Evolutionary conservation across 306 rosid genomes (phyloP).

Genomic region (Trifolium dubium): DNA sequence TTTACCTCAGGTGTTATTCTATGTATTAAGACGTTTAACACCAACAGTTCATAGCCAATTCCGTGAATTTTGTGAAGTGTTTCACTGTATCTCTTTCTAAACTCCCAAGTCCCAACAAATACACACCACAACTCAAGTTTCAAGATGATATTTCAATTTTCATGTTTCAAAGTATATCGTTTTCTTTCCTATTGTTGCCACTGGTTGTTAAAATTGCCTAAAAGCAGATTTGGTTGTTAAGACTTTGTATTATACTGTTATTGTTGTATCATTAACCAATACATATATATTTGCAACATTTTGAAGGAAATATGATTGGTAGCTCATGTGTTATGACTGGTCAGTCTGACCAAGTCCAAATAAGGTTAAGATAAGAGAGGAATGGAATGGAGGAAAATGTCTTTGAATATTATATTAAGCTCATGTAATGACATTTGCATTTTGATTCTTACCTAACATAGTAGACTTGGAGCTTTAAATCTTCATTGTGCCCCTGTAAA

Average conservation of each 20-base stretch:
- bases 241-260: too few relatives aligned
- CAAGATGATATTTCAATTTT: neutral
- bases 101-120: neutral
- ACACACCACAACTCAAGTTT: neutral
- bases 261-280: too few relatives aligned
- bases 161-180: too few relatives aligned
- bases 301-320: too few relatives aligned
- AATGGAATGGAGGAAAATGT: neutral
- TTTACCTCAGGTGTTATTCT: conserved; percentile 47
- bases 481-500: neutral
- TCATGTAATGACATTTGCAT: neutral
- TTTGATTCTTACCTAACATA: neutral
- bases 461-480: neutral
- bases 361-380: too few relatives aligned
- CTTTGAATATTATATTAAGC: neutral
- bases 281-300: too few relatives aligned
- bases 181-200: too few relatives aligned
- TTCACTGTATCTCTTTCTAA: conserved; percentile 13
- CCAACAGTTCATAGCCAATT: conserved; percentile 39
- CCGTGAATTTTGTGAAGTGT: neutral
- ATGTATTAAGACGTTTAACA: conserved; percentile 41
- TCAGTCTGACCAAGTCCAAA: too few relatives aligned
- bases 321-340: too few relatives aligned
- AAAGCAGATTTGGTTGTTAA: too few relatives aligned
- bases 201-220: too few relatives aligned